Conservation (phyloP, 768 basidiomycete genomes). For the Hygrocybe coccinea region DNA sequence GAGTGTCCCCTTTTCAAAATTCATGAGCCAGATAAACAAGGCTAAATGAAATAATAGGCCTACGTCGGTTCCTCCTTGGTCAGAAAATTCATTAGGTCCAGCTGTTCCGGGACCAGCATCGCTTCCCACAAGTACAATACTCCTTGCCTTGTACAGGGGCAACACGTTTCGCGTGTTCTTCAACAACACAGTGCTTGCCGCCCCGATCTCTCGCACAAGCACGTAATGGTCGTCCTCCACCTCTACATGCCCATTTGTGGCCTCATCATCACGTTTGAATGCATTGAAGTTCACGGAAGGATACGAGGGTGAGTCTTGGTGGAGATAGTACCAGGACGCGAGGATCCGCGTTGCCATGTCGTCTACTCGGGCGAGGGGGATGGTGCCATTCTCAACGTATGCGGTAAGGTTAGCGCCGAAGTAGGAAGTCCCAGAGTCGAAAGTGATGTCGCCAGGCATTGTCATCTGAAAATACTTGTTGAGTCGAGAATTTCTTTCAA, state of each 20-base stretch:
- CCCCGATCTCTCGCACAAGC: slow-evolving; percentile 67
- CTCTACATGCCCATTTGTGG: slow-evolving; percentile 56
- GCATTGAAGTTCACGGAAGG: slow-evolving; percentile 71
- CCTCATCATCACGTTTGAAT: slow-evolving; percentile 46
- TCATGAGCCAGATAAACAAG: background rate
- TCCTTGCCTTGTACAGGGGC: slow-evolving; percentile 55
- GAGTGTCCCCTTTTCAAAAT: slow-evolving; percentile 47
- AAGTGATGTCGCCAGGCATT: slow-evolving; percentile 57
- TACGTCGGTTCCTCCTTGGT: slow-evolving; percentile 51
- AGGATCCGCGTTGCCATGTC: slow-evolving; percentile 84
- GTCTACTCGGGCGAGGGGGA: slow-evolving; percentile 58
- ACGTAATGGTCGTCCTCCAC: slow-evolving; percentile 66
- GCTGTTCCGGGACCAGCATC: slow-evolving; percentile 56
- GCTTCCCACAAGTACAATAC: slow-evolving; percentile 58
- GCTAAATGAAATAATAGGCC: background rate
- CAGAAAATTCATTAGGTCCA: slow-evolving; percentile 68
- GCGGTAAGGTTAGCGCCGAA: slow-evolving; percentile 66
- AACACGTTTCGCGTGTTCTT: slow-evolving; percentile 61
- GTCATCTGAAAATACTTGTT: slow-evolving; percentile 46
- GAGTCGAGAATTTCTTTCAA: background rate
- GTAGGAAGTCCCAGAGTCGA: slow-evolving; percentile 48
- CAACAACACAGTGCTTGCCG: slow-evolving; percentile 67
- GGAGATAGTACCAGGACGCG: slow-evolving; percentile 62
- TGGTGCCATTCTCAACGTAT: slow-evolving; percentile 67
- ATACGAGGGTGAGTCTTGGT: slow-evolving; percentile 58